These are phyloP conservation scores for Sapria himalayana DNA, from an alignment of 345 rosid species.

Conservation along the genomic window DNA sequence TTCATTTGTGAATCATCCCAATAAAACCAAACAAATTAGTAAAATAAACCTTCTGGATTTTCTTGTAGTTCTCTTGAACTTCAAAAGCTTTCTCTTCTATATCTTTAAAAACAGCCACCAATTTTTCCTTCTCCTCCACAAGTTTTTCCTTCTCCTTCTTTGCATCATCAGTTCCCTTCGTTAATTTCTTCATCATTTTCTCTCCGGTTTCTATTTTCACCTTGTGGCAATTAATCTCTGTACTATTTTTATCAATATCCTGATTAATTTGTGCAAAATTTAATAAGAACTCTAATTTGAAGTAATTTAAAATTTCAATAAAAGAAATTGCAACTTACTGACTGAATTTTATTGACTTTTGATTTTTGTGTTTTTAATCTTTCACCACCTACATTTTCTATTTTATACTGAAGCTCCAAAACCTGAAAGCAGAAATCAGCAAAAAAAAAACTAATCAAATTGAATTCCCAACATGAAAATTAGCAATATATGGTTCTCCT, in stretches of 20 bases:
- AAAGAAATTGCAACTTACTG: slow-evolving; percentile 32
- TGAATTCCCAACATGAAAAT: not conserved
- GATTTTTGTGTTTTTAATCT: slow-evolving; percentile 51
- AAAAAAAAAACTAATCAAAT: not conserved
- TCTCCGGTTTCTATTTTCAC: slow-evolving; percentile 75
- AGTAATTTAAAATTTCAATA: slow-evolving; percentile 6
- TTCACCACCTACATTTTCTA: slow-evolving; percentile 90
- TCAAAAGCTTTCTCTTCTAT: slow-evolving; percentile 63
- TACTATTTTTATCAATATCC: slow-evolving; percentile 72
- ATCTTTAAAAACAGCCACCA: slow-evolving; percentile 36
- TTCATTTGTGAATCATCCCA: not conserved
- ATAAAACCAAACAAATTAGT: slow-evolving; percentile 2
- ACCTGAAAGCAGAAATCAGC: slow-evolving; percentile 25
- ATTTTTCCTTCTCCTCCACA: slow-evolving; percentile 46
- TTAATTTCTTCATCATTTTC: slow-evolving; percentile 71
- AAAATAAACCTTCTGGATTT: slow-evolving; percentile 42
- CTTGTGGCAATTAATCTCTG: slow-evolving; percentile 77
- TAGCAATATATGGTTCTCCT: too few species aligned
- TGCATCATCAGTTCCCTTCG: slow-evolving; percentile 67
- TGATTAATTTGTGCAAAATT: slow-evolving; percentile 12
- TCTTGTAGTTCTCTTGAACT: slow-evolving; percentile 68
- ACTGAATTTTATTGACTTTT: slow-evolving; percentile 66
- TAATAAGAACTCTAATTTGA: slow-evolving; percentile 6
- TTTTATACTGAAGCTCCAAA: slow-evolving; percentile 53
- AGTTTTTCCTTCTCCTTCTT: slow-evolving; percentile 58